Percentiles rank a stretch among this genome's conserved stretches.
These are phyloP conservation scores for Alternaria sp. DNA, from an alignment of 2,329 filamentous ascomycete genomes.

Conservation along the genomic window DNA sequence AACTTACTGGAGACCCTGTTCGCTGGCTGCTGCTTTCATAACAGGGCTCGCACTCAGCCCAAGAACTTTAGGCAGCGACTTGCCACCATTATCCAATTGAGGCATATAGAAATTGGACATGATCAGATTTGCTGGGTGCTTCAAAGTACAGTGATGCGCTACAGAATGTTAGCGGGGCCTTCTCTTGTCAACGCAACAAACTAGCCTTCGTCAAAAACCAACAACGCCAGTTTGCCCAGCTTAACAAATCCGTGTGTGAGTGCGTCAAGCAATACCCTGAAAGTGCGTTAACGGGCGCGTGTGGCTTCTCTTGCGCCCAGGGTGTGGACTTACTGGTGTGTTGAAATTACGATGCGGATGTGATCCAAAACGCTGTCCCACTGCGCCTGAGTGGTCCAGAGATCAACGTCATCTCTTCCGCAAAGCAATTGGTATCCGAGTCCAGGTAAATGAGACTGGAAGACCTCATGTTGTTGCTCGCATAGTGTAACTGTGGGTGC, in stretches of 20 bases:
- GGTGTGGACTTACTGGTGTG: slow-evolving; percentile 59
- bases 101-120: slow-evolving; percentile 75
- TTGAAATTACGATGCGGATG: slow-evolving; percentile 76
- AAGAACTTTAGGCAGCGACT: slow-evolving; percentile 68
- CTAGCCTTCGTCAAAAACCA: slow-evolving; percentile 82
- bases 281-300: background rate
- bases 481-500: slow-evolving; percentile 55
- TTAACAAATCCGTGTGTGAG: slow-evolving; percentile 75
- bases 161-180: slow-evolving; percentile 4
- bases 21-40: slow-evolving; percentile 62
- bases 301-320: background rate
- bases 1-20: slow-evolving; percentile 56
- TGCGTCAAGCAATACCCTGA: slow-evolving; percentile 70
- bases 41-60: slow-evolving; percentile 83
- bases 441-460: slow-evolving; percentile 49
- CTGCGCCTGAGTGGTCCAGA: slow-evolving; percentile 70
- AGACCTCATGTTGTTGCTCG: slow-evolving; percentile 51
- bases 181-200: background rate
- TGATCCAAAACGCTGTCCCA: slow-evolving; percentile 73
- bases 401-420: slow-evolving; percentile 72
- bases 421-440: slow-evolving; percentile 68
- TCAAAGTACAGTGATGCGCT: slow-evolving; percentile 77
- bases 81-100: slow-evolving; percentile 36
- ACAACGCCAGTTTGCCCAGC: slow-evolving; percentile 67
- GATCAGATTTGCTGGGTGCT: slow-evolving; percentile 70